Evolutionary conservation across 768 basidiomycete genomes (phyloP).

Genomic region (Kwoniella sp.): DNA sequence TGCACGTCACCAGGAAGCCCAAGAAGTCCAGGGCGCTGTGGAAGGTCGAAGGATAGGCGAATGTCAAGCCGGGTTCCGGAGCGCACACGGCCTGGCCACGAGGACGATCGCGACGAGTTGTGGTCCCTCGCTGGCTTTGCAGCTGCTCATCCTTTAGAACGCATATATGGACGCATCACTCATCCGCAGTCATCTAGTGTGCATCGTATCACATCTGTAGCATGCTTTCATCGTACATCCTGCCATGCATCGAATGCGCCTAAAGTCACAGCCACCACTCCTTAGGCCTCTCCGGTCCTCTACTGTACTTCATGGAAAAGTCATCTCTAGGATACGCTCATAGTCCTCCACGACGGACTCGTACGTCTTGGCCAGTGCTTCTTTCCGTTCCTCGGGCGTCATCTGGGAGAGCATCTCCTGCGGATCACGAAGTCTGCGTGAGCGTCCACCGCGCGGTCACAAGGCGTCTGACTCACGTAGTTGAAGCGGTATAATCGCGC

Average conservation of each 20-base stretch:
- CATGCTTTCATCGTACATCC: constrained; percentile 3
- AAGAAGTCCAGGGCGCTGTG: constrained; percentile 58
- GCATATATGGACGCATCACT: neutral
- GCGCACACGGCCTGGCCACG: too few species aligned
- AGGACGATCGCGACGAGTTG: too few species aligned
- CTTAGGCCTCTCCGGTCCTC: neutral
- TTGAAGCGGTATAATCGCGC: constrained; percentile 93
- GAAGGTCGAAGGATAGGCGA: constrained; percentile 53
- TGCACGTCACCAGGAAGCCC: constrained; percentile 82
- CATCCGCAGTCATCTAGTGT: neutral
- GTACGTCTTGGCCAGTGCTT: constrained; percentile 90
- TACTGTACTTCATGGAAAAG: constrained; percentile 19
- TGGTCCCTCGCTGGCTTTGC: too few species aligned
- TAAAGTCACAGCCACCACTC: neutral
- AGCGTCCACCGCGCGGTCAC: neutral
- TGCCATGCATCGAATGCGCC: neutral
- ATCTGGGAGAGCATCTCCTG: constrained; percentile 85
- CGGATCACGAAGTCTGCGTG: neutral
- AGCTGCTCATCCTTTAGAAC: too few species aligned
- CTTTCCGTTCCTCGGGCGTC: constrained; percentile 76
- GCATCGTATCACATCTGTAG: too few species aligned
- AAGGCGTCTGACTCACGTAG: constrained; percentile 60
- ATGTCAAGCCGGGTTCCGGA: too few species aligned
- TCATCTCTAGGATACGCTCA: constrained; percentile 62
- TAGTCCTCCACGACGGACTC: constrained; percentile 81